Conservation (phyloP, 345 rosid genomes). For the Citrus glauca region DNA sequence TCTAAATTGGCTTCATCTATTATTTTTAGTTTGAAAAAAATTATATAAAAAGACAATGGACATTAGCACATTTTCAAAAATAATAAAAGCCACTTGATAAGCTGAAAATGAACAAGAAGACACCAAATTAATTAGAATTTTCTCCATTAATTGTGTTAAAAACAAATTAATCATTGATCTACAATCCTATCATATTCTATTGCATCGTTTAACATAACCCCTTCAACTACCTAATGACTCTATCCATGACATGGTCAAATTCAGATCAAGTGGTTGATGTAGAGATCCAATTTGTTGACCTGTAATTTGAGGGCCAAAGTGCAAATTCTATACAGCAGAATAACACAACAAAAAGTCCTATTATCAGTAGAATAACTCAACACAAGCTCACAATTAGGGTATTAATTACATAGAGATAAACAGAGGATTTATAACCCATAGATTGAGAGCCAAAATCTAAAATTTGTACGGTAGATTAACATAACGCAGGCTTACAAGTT, state of each 20-base stretch:
- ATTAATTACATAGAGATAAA: no score
- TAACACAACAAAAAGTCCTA: no score
- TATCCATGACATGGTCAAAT: neutral
- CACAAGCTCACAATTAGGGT: no score
- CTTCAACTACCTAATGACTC: neutral
- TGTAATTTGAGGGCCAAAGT: no score
- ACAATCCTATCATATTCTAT: neutral
- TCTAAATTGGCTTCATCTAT: neutral
- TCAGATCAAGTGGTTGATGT: neutral
- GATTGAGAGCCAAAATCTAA: no score
- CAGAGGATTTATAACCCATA: no score
- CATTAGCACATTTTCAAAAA: neutral
- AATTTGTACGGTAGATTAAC: no score
- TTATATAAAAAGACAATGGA: neutral
- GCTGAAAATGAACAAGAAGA: neutral
- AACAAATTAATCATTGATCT: neutral
- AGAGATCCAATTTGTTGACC: no score
- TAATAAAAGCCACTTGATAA: neutral
- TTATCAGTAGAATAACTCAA: no score
- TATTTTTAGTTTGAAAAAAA: neutral
- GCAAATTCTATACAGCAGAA: no score
- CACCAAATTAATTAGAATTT: neutral
- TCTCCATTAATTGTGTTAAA: neutral
- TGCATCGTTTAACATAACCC: conserved; percentile 1
- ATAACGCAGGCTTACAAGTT: no score